Evolutionary conservation across 257 asterid species (phyloP), one percentile per base, ranked within the genome.

Genomic region (Haberlea rhodopensis): DNA sequence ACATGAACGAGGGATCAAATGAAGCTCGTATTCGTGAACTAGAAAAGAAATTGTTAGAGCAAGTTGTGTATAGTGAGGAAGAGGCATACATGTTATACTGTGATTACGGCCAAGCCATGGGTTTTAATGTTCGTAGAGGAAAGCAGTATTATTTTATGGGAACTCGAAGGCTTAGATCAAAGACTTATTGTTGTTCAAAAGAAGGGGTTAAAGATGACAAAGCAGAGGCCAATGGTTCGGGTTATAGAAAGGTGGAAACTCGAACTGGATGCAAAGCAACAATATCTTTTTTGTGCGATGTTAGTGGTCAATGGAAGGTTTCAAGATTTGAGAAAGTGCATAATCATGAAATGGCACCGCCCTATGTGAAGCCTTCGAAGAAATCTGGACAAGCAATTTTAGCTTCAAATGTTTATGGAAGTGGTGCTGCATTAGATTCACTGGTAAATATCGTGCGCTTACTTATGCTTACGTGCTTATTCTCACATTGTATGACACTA

Each of bases 251-350:
- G 75, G 79, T 80, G 10, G 91, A 82, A 65, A 79, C 88, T 8
- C 80, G 95, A 61, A 86, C 95, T 32, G 91, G 91, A 60, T 86
- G 91, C 67, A 80, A 80, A 75, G 95, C 95, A 52, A 84, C 73
- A 88, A 82, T 86, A 72, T 76, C 85, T 60, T 86, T 82, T 22
- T 69, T 79, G 9, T 82, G 91, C 19, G 84, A 78, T 58, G 79
- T 75, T 56, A 65, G 66, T 52, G 89, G 91, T 5, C 78, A 78
- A 23, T 86, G 95, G 95, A 84, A 81, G 70, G 95, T 81, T 19
- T 62, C 90, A 6, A 84, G 70, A 64, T 86, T 83, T 69, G 67
- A 68, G 1, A 86, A 81, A 84, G 90, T 79, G 68, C 95, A 86
- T 67, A 86, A 86, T 73, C 91, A 86, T 80, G 85, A 86, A 60